Percentiles rank a stretch among this genome's conserved stretches.
These are phyloP conservation scores for Aethionema arabicum DNA, from an alignment of 345 rosid genomes.

Conservation along the genomic window DNA sequence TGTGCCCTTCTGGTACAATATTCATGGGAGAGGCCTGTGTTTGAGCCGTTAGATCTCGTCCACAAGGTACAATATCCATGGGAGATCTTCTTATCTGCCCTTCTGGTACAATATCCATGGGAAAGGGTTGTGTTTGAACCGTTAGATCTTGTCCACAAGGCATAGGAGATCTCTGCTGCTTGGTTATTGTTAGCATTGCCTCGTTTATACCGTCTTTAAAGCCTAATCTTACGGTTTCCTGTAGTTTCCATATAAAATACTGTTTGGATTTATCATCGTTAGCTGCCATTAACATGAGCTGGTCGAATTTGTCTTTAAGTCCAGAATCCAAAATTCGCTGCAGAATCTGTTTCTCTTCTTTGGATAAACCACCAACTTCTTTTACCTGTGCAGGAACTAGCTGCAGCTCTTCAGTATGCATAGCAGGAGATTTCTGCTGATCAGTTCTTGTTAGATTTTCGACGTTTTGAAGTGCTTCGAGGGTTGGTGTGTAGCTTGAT, in stretches of 20 bases:
- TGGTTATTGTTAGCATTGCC: slow-evolving; percentile 10
- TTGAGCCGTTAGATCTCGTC: too few species aligned
- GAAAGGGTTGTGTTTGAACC: too few species aligned
- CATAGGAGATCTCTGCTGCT: slow-evolving; percentile 23
- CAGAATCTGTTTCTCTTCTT: slow-evolving; percentile 17
- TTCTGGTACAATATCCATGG: too few species aligned
- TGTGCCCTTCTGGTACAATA: too few species aligned
- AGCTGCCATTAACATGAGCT: slow-evolving; percentile 36
- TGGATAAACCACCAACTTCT: slow-evolving; percentile 6
- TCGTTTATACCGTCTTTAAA: slow-evolving; percentile 36
- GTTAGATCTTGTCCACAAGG: slow-evolving; percentile 34
- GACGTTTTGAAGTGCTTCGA: slow-evolving; percentile 38
- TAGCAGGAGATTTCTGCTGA: slow-evolving; percentile 26
- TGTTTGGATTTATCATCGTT: slow-evolving; percentile 34
- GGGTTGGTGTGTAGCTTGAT: slow-evolving; percentile 35
- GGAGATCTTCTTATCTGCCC: too few species aligned
- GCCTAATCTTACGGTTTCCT: slow-evolving; percentile 22
- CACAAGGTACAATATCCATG: too few species aligned
- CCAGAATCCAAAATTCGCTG: slow-evolving; percentile 30
- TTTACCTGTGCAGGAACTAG: slow-evolving; percentile 8
- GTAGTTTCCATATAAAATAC: slow-evolving; percentile 32
- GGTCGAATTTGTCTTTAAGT: slow-evolving; percentile 35
- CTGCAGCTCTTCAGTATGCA: neutral
- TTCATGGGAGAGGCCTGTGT: too few species aligned
- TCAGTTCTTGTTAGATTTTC: slow-evolving; percentile 19